Conservation (phyloP, 306 rosid species). For the Clitoria ternatea region DNA sequence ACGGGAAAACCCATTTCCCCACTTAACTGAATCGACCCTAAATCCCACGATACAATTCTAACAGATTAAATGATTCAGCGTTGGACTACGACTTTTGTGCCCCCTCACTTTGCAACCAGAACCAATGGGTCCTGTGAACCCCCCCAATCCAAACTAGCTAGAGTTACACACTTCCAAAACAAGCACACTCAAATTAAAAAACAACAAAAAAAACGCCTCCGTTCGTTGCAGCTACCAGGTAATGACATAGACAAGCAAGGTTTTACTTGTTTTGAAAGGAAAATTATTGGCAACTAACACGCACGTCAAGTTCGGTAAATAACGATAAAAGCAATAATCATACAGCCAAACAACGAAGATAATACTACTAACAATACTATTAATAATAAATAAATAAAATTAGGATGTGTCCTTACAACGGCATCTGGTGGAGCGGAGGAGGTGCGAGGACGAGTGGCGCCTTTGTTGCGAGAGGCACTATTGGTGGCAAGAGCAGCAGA, state of each 20-base stretch:
- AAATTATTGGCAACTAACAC: slow-evolving; percentile 30
- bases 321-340: slow-evolving; percentile 37
- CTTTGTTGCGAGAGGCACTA: slow-evolving; percentile 40
- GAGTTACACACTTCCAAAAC: slow-evolving; percentile 26
- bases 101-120: slow-evolving; percentile 6
- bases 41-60: slow-evolving; percentile 1
- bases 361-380: not conserved
- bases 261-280: slow-evolving; percentile 40
- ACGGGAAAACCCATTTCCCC: not conserved
- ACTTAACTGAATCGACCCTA: slow-evolving; percentile 11
- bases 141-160: not conserved
- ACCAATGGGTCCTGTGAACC: slow-evolving; percentile 13
- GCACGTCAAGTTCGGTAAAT: slow-evolving; percentile 38
- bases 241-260: slow-evolving; percentile 41
- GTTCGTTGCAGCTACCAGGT: slow-evolving; percentile 41
- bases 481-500: slow-evolving; percentile 26
- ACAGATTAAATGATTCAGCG: not conserved
- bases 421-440: slow-evolving; percentile 41
- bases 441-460: slow-evolving; percentile 44
- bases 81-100: not conserved
- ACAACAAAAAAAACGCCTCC: slow-evolving; percentile 28
- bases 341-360: not conserved
- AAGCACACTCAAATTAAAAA: slow-evolving; percentile 25
- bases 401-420: slow-evolving; percentile 45
- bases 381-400: not conserved